Base-by-base conservation (phyloP, 805 yeast species). In the Maudiozyma turicensis region DNA sequence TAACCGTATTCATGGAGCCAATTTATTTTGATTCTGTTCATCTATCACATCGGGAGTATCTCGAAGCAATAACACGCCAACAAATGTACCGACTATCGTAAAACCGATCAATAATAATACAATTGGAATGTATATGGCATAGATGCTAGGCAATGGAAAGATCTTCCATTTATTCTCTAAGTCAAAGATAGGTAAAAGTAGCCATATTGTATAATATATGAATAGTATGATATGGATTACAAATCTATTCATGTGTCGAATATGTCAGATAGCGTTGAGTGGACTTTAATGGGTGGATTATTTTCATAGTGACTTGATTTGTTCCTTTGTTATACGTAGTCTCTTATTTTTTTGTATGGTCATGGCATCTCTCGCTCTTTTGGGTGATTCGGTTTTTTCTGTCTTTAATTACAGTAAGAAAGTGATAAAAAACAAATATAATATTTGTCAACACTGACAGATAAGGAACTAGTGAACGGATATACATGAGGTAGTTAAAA, bases 141-240 rank as follows among this genome's bases (percentile, higher is more conserved):
- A 58, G 26, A 52, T 46, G 39, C 66, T 62, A 3, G 65, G 61
- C 1, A 65, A 35, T 10, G 69, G 70, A 46, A 66, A 66, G 40
- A 47, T n/a, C 11, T 28, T 14, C 26, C 45, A 42, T 40, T 35
- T 47, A 10, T 49, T 49, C 37, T 52, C 54, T 11, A 49, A 40
- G n/a, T 61, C 66, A 53, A 65, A 65, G 8, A 64, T 56, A 1
- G 69, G 69, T 26, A 64, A 46, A 1, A 59, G 46, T 26, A 65
- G 50, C 69, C 69, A 65, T 26, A 54, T 46, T 9, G 58, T 44
- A 46, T 65, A 65, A 45, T 64, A 65, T 7, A 56, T 32, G 48
- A 57, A 58, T 4, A 55, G 48, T 8, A 50, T 42, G 3, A 58
- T 48, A 44, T 60, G 49, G 29, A 62, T 28, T 3, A 53, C 47